Evolutionary conservation across 2,329 filamentous ascomycete genomes (phyloP).

Genomic region (Colletotrichum sp.): DNA sequence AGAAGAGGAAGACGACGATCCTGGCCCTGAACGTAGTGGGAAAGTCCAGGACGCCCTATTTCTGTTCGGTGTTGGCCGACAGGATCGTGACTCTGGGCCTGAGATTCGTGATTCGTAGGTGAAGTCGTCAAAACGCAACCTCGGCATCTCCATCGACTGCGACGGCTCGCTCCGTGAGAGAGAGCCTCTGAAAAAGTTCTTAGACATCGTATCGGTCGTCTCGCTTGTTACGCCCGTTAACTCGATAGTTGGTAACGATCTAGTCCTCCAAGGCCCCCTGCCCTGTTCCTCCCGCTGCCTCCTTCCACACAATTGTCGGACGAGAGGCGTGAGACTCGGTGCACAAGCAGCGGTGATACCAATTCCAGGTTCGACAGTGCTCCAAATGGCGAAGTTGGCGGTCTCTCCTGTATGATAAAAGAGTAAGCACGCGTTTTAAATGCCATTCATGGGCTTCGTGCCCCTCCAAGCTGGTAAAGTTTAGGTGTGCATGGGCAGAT

Average conservation of each 20-base stretch:
- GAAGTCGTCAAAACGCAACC: slow-evolving; percentile 15
- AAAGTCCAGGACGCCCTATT: background rate
- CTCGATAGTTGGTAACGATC: background rate
- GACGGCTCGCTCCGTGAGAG: background rate
- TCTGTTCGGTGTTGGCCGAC: background rate
- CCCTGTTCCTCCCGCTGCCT: background rate
- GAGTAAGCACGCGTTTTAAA: background rate
- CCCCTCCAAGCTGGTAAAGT: slow-evolving; percentile 3
- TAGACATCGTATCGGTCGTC: background rate
- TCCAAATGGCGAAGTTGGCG: slow-evolving; percentile 49
- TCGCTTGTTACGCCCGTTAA: background rate
- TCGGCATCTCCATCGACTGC: background rate
- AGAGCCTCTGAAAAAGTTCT: background rate
- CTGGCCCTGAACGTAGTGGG: background rate
- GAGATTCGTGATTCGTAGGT: slow-evolving; percentile 7
- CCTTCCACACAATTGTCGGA: background rate
- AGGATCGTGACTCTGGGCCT: background rate
- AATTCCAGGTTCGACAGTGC: slow-evolving; percentile 46
- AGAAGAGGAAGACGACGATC: background rate
- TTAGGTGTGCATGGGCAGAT: background rate
- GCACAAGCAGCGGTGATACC: slow-evolving; percentile 42
- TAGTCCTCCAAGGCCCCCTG: background rate
- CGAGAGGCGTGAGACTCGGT: slow-evolving; percentile 40
- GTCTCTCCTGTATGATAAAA: slow-evolving; percentile 26
- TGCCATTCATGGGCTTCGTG: background rate